Conservation (phyloP, 2,329 filamentous ascomycete species). For the Lasiodiplodia citricola region DNA sequence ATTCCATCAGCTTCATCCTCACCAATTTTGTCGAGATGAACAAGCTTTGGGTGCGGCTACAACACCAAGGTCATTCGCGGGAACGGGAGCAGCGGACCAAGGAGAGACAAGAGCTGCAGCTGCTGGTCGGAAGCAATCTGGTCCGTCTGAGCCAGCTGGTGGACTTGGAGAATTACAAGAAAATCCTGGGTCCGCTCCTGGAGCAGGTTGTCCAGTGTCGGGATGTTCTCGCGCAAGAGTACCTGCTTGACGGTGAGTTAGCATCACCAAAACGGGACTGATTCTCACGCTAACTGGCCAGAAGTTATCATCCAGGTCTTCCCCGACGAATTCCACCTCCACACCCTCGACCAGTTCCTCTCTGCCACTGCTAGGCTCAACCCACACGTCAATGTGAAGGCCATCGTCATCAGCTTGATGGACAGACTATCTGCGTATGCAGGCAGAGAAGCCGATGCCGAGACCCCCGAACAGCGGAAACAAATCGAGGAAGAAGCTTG, state of each 20-base stretch:
- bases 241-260: slow-evolving; percentile 76
- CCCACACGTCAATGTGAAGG: slow-evolving; percentile 96
- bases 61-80: slow-evolving; percentile 95
- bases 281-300: slow-evolving; percentile 34
- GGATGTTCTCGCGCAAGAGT: slow-evolving; percentile 96
- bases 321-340: slow-evolving; percentile 96
- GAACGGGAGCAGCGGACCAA: slow-evolving; percentile 93
- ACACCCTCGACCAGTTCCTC: slow-evolving; percentile 93
- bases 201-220: slow-evolving; percentile 98
- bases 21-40: slow-evolving; percentile 99
- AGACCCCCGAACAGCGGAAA: slow-evolving; percentile 71
- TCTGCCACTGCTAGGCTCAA: slow-evolving; percentile 92
- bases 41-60: slow-evolving; percentile 96
- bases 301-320: slow-evolving; percentile 96
- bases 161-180: slow-evolving; percentile 92
- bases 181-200: slow-evolving; percentile 84
- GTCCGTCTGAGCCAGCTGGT: slow-evolving; percentile 94
- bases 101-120: slow-evolving; percentile 91
- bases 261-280: not conserved
- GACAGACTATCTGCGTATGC: slow-evolving; percentile 93
- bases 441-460: slow-evolving; percentile 80
- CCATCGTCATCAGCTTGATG: slow-evolving; percentile 97
- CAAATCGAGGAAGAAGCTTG: slow-evolving; percentile 86
- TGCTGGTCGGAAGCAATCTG: slow-evolving; percentile 95
- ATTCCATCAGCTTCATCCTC: slow-evolving; percentile 96